Evolutionary conservation across 2,329 filamentous ascomycete species (phyloP), one percentile per base, ranked within the genome.

Genomic region (Aplosporella prunicola): DNA sequence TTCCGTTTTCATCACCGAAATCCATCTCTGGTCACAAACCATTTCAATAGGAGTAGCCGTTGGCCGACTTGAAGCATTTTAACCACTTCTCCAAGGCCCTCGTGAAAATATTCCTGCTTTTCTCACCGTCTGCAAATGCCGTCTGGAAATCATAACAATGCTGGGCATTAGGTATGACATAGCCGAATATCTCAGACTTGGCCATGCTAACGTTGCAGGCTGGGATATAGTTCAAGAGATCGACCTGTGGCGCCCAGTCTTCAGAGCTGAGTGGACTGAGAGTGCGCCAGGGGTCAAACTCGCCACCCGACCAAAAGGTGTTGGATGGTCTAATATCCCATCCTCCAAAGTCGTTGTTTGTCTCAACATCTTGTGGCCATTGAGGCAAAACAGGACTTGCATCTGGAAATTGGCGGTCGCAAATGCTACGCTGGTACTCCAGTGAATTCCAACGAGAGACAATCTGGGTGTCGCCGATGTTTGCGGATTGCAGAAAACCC

Each of bases 221-320:
- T 0, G 68, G 68, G 11, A 68, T 57, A 0, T 61, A 45, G 3
- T 58, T 58, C 1, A 63, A 62, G 5, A 62, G 44, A 0, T 43
- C 44, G 11, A 66, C 50, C 9, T 55, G 51, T 4, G 67, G 67
- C 4, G 64, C 62, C 26, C 59, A 61, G 0, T 45, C 36, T 40
- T 68, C 62, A 0, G 47, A 53, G 2, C 61, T 64, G 0, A 71
- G 53, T 1, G 63, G 57, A 0, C 61, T 65, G 3, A 71, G 51
- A 0, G 66, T 62, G 14, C 65, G 56, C 70, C 69, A 74, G 3
- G 69, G 68, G 40, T 74, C 69, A 43, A 63, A 70, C 38, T 72
- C 61, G 4, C 68, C 67, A 16, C 58, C 63, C 32, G 56, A 64
- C 57, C 66, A 72, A 55, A 66, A 72, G 1, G 61, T 58, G 41